Conservation (phyloP, 192 early-diverging fungal species). For the Entomortierella beljakovae region DNA sequence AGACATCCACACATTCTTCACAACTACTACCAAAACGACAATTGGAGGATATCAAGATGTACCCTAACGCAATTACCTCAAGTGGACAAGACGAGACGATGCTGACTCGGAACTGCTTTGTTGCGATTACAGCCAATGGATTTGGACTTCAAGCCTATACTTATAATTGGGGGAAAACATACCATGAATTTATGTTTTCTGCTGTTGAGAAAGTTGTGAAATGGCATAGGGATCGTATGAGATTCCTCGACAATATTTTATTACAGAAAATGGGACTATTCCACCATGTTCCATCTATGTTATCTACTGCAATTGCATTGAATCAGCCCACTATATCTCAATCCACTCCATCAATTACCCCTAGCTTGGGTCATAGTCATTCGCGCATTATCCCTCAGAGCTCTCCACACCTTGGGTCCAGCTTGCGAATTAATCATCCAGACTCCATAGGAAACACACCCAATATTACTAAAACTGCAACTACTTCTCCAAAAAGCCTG, state of each 20-base stretch:
- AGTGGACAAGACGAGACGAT: conserved; percentile 34
- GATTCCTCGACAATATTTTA: conserved; percentile 62
- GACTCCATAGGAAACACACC: conserved; percentile 15
- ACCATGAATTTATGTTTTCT: conserved; percentile 60
- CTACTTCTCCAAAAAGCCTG: conserved; percentile 31
- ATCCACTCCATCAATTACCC: background rate
- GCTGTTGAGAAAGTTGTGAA: conserved; percentile 53
- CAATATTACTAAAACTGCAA: conserved; percentile 20
- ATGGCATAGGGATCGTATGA: conserved; percentile 62
- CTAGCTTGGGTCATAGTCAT: conserved; percentile 10
- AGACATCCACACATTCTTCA: conserved; percentile 59
- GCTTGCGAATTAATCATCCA: conserved; percentile 12
- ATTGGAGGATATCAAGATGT: conserved; percentile 58
- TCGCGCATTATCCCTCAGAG: conserved; percentile 18
- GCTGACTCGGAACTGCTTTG: conserved; percentile 56
- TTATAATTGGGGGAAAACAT: conserved; percentile 63
- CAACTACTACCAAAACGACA: conserved; percentile 33
- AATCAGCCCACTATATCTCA: conserved; percentile 6
- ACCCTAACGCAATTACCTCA: conserved; percentile 33
- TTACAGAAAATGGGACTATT: conserved; percentile 74
- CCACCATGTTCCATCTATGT: conserved; percentile 60
- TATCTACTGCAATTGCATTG: conserved; percentile 7
- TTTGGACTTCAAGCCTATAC: conserved; percentile 56
- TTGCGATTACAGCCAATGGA: conserved; percentile 60
- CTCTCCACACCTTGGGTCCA: conserved; percentile 44